Evolutionary conservation across 441 rosid genomes (phyloP).

Genomic region (Adansonia madagascariensis): DNA sequence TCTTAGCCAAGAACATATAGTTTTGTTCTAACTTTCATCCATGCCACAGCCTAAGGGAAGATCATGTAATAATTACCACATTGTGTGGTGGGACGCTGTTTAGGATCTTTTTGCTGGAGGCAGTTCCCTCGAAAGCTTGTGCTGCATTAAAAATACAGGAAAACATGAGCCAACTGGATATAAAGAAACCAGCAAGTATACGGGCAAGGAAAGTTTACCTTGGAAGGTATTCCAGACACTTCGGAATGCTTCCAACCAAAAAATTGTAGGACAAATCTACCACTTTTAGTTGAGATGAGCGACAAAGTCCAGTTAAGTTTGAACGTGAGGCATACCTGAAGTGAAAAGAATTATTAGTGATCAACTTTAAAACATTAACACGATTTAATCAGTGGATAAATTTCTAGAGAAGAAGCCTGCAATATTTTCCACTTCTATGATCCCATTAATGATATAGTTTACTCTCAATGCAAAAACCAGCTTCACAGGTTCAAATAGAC

Average conservation of each 20-base stretch:
- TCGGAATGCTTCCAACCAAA: slow-evolving; percentile 79
- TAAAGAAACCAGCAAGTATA: slow-evolving; percentile 16
- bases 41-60: neutral
- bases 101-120: slow-evolving; percentile 60
- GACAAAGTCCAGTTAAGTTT: slow-evolving; percentile 66
- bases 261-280: slow-evolving; percentile 88
- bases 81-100: slow-evolving; percentile 69
- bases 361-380: neutral
- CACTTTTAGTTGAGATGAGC: slow-evolving; percentile 65
- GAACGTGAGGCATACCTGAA: slow-evolving; percentile 66
- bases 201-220: slow-evolving; percentile 46
- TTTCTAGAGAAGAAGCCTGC: slow-evolving; percentile 9
- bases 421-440: slow-evolving; percentile 9
- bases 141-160: slow-evolving; percentile 42
- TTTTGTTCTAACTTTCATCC: neutral
- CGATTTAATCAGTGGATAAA: neutral
- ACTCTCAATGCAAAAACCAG: slow-evolving; percentile 4
- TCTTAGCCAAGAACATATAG: neutral
- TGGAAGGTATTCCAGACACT: slow-evolving; percentile 77
- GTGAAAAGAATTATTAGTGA: slow-evolving; percentile 29
- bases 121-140: slow-evolving; percentile 94
- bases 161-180: slow-evolving; percentile 28
- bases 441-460: neutral
- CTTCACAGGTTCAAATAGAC: neutral
- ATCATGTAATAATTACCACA: slow-evolving; percentile 54